Conservation (phyloP, 2,329 filamentous ascomycete genomes). For the Cadophora malorum region DNA sequence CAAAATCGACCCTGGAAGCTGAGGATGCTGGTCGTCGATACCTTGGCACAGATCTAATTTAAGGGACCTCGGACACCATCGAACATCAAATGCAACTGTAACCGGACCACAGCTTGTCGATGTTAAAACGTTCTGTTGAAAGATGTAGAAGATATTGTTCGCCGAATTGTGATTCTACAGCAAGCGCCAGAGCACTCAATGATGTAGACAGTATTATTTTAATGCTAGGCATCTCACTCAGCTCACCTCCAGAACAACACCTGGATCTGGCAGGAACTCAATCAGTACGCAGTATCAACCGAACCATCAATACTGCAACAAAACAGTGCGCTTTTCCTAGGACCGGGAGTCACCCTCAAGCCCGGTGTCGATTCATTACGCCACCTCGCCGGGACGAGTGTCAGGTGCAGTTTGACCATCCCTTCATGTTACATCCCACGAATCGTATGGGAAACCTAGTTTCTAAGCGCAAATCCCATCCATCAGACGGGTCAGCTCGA, state of each 20-base stretch:
- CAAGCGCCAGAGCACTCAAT: background rate
- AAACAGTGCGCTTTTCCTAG: background rate
- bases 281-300: background rate
- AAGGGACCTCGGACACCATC: slow-evolving; percentile 12
- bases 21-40: background rate
- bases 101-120: background rate
- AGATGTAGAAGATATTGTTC: background rate
- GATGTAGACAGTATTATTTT: background rate
- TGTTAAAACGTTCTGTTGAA: background rate
- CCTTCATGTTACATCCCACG: slow-evolving; percentile 22
- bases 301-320: background rate
- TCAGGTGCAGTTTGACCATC: slow-evolving; percentile 27
- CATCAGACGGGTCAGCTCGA: background rate
- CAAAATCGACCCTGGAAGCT: background rate
- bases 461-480: slow-evolving; percentile 10
- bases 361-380: background rate
- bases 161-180: background rate
- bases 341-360: slow-evolving; percentile 1
- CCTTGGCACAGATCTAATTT: slow-evolving; percentile 17
- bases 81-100: slow-evolving; percentile 16
- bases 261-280: background rate
- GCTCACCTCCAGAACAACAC: background rate
- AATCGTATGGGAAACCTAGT: slow-evolving; percentile 18
- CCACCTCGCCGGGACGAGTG: slow-evolving; percentile 10
- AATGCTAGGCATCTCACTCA: slow-evolving; percentile 6